Evolutionary conservation across 441 rosid genomes (phyloP).

Genomic region (Lepidium campestre): DNA sequence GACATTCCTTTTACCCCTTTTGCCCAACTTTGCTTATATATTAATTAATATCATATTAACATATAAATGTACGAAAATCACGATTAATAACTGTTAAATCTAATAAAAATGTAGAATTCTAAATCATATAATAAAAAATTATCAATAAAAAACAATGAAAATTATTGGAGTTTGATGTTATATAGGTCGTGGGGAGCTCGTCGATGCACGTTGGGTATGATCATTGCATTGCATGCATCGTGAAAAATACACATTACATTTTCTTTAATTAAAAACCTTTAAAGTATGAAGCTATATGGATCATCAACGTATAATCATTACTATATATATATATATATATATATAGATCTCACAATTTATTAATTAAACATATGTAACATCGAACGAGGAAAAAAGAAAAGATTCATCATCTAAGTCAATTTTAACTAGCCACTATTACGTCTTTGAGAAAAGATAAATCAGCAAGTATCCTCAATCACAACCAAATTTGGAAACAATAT

Average conservation of each 20-base stretch:
- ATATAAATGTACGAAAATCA: too few relatives aligned
- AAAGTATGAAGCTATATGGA: not conserved
- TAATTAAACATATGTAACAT: not conserved
- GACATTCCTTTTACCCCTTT: slow-evolving; percentile 11
- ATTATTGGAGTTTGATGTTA: not conserved
- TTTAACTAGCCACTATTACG: not conserved
- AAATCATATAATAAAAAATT: not conserved
- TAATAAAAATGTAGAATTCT: too few relatives aligned
- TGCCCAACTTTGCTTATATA: not conserved
- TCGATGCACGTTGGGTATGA: slow-evolving; percentile 24
- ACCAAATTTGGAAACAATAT: not conserved
- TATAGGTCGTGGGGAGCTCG: slow-evolving; percentile 15
- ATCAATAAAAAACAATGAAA: not conserved
- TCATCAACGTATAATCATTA: not conserved
- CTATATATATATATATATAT: not conserved
- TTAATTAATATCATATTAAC: not conserved
- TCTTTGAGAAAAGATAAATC: too few relatives aligned
- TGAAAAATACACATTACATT: not conserved
- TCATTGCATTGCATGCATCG: slow-evolving; percentile 25
- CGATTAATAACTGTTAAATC: not conserved
- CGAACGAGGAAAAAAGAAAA: not conserved
- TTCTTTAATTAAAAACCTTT: not conserved
- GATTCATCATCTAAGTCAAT: not conserved
- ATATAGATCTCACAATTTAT: not conserved
- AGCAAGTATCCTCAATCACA: too few relatives aligned